Evolutionary conservation across 164 flowering plant genomes (phyloP).

Genomic region (Stephania japonica): DNA sequence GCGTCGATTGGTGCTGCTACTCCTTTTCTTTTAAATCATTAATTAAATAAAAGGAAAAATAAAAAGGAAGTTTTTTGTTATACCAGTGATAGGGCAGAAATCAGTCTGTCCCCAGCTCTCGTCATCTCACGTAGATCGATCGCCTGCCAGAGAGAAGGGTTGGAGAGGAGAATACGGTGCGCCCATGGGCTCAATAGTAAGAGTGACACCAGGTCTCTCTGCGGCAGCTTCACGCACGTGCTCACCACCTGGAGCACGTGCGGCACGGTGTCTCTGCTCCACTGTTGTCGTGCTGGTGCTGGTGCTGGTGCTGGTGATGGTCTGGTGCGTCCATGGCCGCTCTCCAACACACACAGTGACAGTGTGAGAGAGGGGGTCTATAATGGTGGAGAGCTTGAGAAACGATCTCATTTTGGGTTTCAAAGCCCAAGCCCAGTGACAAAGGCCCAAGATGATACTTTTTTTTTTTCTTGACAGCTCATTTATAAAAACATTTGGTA

Average conservation of each 20-base stretch:
- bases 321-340: constrained; percentile 3
- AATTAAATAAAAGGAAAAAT: no score
- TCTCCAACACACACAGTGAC: no score
- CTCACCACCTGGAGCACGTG: constrained; percentile 54
- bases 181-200: constrained; percentile 61
- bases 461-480: no score
- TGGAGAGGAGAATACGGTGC: constrained; percentile 50
- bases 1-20: no score
- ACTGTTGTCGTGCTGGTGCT: neutral
- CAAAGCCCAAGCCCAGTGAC: neutral
- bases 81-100: constrained; percentile 80
- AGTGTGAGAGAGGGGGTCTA: neutral
- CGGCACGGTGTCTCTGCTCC: constrained; percentile 59
- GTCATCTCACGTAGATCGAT: constrained; percentile 73
- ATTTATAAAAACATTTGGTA: no score
- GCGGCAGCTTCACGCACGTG: constrained; percentile 40
- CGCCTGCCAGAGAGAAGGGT: constrained; percentile 71
- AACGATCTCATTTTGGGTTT: neutral
- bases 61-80: constrained; percentile 8
- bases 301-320: no score
- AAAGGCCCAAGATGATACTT: no score
- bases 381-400: neutral
- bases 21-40: no score
- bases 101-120: constrained; percentile 68
- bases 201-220: constrained; percentile 56